Evolutionary conservation across 495 filamentous ascomycete genomes (phyloP).

Genomic region (Penicillium malachiteum): DNA sequence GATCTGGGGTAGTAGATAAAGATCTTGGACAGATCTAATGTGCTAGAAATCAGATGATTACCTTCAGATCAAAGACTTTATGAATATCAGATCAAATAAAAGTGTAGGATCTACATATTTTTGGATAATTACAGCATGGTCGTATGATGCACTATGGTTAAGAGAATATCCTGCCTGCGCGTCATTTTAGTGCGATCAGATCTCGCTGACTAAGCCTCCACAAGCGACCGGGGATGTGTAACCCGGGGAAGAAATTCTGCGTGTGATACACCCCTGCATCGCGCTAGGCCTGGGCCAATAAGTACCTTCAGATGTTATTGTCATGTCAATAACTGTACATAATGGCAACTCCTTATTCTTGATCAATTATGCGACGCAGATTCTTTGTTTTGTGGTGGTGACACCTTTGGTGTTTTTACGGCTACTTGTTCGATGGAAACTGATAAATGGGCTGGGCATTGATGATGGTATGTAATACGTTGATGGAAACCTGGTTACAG

Average conservation of each 20-base stretch:
- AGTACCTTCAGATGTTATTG: not conserved
- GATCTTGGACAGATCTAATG: not conserved
- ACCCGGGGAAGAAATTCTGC: not conserved
- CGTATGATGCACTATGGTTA: not conserved
- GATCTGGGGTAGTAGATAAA: not conserved
- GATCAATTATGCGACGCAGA: slow-evolving; percentile 13
- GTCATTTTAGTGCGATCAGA: slow-evolving; percentile 7
- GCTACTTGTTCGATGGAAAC: slow-evolving; percentile 10
- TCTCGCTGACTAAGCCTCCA: slow-evolving; percentile 3
- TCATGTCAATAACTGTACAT: not conserved
- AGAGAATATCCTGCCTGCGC: not conserved
- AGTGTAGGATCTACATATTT: not conserved
- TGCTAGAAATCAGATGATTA: not conserved
- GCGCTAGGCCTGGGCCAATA: not conserved
- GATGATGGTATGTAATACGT: slow-evolving; percentile 13
- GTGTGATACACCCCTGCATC: not conserved
- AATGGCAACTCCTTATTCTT: slow-evolving; percentile 9
- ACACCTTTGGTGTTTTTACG: slow-evolving; percentile 10
- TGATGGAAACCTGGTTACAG: not conserved
- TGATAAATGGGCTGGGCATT: slow-evolving; percentile 5
- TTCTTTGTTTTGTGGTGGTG: slow-evolving; percentile 8
- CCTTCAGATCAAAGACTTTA: not conserved
- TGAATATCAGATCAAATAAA: not conserved
- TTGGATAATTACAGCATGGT: not conserved
- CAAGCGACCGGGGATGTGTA: not conserved